phyloP scores from a whole-genome alignment of 306 rosid species.

The Betula pendula region DNA sequence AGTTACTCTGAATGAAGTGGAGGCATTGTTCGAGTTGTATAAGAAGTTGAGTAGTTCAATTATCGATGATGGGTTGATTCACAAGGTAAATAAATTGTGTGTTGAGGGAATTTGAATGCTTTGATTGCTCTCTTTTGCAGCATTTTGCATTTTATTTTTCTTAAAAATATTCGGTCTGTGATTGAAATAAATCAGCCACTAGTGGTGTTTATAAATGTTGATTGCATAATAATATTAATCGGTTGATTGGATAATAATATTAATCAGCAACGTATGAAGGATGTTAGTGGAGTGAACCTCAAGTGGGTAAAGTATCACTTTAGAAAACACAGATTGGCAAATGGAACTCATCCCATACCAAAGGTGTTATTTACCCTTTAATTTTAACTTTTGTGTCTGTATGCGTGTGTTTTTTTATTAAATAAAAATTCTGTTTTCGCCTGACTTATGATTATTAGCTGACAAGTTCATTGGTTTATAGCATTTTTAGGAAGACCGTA shows the following conservation, averaged over 20 bases:
- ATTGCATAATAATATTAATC: not conserved
- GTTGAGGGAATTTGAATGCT: constrained; percentile 2
- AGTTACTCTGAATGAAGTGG: constrained; percentile 73
- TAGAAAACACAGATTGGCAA: too few species aligned
- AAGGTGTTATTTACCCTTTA: too few species aligned
- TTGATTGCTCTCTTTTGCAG: constrained; percentile 1
- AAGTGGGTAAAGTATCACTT: too few species aligned
- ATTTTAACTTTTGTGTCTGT: not conserved
- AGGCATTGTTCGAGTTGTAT: constrained; percentile 72
- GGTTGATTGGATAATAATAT: too few species aligned
- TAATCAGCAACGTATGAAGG: not conserved
- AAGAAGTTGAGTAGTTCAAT: constrained; percentile 73
- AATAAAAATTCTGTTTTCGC: not conserved
- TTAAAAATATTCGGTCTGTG: not conserved
- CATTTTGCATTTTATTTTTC: not conserved
- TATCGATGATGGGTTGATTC: constrained; percentile 76
- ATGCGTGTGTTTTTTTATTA: not conserved
- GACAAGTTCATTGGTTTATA: not conserved
- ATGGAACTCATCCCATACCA: too few species aligned
- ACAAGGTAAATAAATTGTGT: constrained; percentile 58
- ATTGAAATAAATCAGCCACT: not conserved
- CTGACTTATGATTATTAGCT: not conserved
- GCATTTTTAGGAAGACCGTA: not conserved
- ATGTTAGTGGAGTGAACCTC: not conserved
- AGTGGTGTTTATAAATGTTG: not conserved